Percentiles rank a stretch among this genome's conserved stretches.
Conservation (phyloP, 805 yeast species). For the Candida maesae region DNA sequence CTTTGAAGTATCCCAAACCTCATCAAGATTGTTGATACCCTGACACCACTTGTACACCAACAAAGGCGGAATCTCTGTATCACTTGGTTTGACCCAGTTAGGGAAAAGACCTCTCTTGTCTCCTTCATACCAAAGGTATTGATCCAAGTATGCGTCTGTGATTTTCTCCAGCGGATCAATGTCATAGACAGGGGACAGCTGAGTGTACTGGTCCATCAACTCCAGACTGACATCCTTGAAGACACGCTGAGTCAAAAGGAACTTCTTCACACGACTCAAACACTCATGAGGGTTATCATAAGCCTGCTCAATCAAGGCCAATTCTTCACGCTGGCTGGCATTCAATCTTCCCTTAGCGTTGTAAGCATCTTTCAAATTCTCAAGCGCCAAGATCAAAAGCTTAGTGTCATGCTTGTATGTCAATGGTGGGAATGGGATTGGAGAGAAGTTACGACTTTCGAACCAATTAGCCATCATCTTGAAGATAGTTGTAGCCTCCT, state of each 20-base stretch:
- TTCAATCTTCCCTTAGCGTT: constrained; percentile 74
- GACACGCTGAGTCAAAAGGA: constrained; percentile 80
- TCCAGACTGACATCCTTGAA: constrained; percentile 86
- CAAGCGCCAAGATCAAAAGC: constrained; percentile 82
- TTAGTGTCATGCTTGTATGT: constrained; percentile 93
- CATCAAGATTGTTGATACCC: constrained; percentile 73
- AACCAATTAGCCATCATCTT: constrained; percentile 90
- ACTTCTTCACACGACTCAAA: constrained; percentile 76
- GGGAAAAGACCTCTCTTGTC: constrained; percentile 87
- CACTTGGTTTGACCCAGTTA: constrained; percentile 94
- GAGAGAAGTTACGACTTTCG: constrained; percentile 74
- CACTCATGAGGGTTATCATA: constrained; percentile 97
- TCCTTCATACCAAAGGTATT: constrained; percentile 94
- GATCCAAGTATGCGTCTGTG: constrained; percentile 94
- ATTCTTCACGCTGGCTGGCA: constrained; percentile 85
- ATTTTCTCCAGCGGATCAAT: constrained; percentile 92
- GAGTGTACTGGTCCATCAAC: constrained; percentile 88
- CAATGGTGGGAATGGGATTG: constrained; percentile 91
- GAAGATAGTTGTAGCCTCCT: constrained; percentile 84
- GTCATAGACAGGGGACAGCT: constrained; percentile 78
- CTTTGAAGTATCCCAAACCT: constrained; percentile 72
- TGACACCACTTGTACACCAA: constrained; percentile 92
- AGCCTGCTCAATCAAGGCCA: constrained; percentile 92
- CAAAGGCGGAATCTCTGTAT: constrained; percentile 88
- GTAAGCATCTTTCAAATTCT: constrained; percentile 77